Conservation (phyloP, 2,329 filamentous ascomycete genomes). For the Stagonosporopsis vannaccii region DNA sequence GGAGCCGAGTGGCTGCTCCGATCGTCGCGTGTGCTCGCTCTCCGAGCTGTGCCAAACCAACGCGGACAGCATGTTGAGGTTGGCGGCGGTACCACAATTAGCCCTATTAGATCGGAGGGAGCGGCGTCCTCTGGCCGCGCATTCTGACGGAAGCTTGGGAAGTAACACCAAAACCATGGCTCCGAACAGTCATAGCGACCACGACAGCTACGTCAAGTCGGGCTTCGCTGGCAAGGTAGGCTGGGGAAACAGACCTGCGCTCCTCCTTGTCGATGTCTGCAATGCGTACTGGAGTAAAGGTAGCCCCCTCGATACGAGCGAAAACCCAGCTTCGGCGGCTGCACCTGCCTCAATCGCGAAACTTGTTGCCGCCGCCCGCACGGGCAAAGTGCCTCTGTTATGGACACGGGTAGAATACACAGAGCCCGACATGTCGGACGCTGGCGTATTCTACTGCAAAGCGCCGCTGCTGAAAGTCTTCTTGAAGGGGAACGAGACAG, state of each 20-base stretch:
- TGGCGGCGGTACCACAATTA: slow-evolving; percentile 4
- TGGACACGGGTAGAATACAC: slow-evolving; percentile 56
- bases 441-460: slow-evolving; percentile 55
- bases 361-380: slow-evolving; percentile 53
- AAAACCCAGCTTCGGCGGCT: slow-evolving; percentile 46
- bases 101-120: slow-evolving; percentile 18
- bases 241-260: slow-evolving; percentile 54
- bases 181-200: slow-evolving; percentile 25
- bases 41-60: slow-evolving; percentile 19
- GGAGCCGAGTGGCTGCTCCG: slow-evolving; percentile 24
- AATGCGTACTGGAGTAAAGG: slow-evolving; percentile 55
- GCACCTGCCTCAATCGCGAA: slow-evolving; percentile 51
- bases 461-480: slow-evolving; percentile 54
- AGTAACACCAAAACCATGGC: slow-evolving; percentile 29
- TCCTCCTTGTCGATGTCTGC: slow-evolving; percentile 58
- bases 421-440: slow-evolving; percentile 55
- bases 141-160: slow-evolving; percentile 14
- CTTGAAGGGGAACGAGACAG: slow-evolving; percentile 50
- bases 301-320: slow-evolving; percentile 53
- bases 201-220: slow-evolving; percentile 38
- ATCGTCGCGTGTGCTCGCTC: slow-evolving; percentile 14
- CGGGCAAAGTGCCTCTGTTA: slow-evolving; percentile 50
- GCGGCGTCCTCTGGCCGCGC: slow-evolving; percentile 14
- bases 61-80: slow-evolving; percentile 13
- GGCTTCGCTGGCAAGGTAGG: slow-evolving; percentile 55